Percentiles rank a stretch among this genome's conserved stretches.
Conservation (phyloP, 768 basidiomycete species). For the Sporobolomyces roseus region DNA sequence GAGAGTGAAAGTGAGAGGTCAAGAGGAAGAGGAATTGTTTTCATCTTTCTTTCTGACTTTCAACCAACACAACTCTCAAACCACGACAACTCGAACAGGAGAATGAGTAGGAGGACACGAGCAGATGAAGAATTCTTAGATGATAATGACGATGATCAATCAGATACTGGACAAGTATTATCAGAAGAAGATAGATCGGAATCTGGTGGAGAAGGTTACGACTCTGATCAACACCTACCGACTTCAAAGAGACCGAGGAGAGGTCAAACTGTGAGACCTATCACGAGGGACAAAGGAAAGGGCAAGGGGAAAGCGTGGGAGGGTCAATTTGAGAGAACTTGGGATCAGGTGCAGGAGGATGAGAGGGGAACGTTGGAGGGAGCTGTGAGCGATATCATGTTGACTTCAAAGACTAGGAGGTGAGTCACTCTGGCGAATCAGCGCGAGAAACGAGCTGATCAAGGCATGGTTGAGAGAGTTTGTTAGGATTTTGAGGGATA, state of each 20-base stretch:
- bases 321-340: slow-evolving; percentile 84
- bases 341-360: slow-evolving; percentile 97
- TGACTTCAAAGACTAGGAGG: slow-evolving; percentile 78
- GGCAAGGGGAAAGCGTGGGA: slow-evolving; percentile 76
- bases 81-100: background rate
- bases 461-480: background rate
- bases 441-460: background rate
- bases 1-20: background rate
- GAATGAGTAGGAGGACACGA: slow-evolving; percentile 7
- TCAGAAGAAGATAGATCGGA: slow-evolving; percentile 21
- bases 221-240: slow-evolving; percentile 5
- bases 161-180: slow-evolving; percentile 1
- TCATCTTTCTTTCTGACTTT: no score
- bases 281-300: slow-evolving; percentile 25
- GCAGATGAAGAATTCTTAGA: slow-evolving; percentile 12
- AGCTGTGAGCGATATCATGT: slow-evolving; percentile 83
- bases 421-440: slow-evolving; percentile 47
- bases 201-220: slow-evolving; percentile 6
- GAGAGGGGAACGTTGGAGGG: slow-evolving; percentile 84
- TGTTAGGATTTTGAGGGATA: slow-evolving; percentile 75
- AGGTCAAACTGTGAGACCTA: no score
- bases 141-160: slow-evolving; percentile 17
- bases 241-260: no score
- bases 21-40: background rate
- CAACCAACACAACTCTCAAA: no score